Evolutionary conservation across 2,329 filamentous ascomycete species (phyloP).

Genomic region (Paraphaeosphaeria sporulosa): DNA sequence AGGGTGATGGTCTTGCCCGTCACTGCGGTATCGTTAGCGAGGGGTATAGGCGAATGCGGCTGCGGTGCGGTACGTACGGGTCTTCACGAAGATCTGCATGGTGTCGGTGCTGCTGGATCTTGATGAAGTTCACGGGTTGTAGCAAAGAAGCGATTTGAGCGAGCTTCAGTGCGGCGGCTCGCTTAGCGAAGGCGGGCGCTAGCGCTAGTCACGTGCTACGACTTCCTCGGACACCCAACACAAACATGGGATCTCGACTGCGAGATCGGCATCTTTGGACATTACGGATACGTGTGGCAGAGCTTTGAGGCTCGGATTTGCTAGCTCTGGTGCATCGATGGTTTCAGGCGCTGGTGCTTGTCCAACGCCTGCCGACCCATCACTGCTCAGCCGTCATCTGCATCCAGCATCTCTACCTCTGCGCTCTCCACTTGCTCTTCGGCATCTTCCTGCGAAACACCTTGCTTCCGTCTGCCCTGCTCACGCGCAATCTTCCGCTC

Average conservation of each 20-base stretch:
- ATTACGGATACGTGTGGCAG: not conserved
- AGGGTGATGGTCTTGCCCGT: slow-evolving; percentile 99
- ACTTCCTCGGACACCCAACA: slow-evolving; percentile 1
- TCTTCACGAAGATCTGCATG: slow-evolving; percentile 87
- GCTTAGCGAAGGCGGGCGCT: slow-evolving; percentile 4
- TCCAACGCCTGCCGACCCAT: not conserved
- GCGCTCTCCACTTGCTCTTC: not conserved
- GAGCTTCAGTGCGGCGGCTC: slow-evolving; percentile 22
- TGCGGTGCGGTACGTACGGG: slow-evolving; percentile 63
- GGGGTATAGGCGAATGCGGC: not conserved
- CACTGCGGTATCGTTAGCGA: slow-evolving; percentile 31
- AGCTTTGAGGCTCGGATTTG: not conserved
- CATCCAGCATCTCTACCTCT: not conserved
- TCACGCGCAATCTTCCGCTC: slow-evolving; percentile 50
- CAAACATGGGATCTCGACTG: not conserved
- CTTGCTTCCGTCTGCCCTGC: slow-evolving; percentile 25
- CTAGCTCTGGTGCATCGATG: not conserved
- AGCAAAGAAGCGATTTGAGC: slow-evolving; percentile 22
- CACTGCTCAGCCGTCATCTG: not conserved
- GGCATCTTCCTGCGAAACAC: no score
- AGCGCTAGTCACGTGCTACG: slow-evolving; percentile 19
- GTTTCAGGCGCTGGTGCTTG: not conserved
- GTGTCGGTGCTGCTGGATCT: slow-evolving; percentile 40
- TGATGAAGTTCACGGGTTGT: slow-evolving; percentile 35
- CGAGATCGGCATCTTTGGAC: not conserved